Evolutionary conservation across 352 stramenopile species (phyloP).

Genomic region (Pythium guiyangense): DNA sequence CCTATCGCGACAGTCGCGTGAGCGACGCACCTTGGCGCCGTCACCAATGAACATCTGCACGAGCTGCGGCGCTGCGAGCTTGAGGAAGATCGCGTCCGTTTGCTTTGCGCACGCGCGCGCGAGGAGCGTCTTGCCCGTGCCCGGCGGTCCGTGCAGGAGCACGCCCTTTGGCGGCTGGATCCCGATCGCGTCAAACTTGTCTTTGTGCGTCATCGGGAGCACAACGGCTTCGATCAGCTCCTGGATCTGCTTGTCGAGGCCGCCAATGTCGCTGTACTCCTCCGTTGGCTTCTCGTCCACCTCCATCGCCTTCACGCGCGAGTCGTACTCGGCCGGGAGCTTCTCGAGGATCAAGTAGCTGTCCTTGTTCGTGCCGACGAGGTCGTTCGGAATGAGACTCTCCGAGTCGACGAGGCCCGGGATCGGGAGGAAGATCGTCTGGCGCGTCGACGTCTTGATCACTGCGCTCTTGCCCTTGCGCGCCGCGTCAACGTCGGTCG

Average conservation of each 20-base stretch:
- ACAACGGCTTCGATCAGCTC: constrained; percentile 98
- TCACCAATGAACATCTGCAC: constrained; percentile 99
- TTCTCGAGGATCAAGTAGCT: constrained; percentile 99
- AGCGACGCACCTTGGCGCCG: constrained; percentile 87
- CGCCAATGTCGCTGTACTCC: constrained; percentile 95
- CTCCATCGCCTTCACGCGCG: constrained; percentile 97
- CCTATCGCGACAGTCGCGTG: no score
- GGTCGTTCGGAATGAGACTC: constrained; percentile 94
- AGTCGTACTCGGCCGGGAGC: constrained; percentile 98
- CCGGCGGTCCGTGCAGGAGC: constrained; percentile 95
- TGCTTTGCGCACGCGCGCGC: constrained; percentile 98
- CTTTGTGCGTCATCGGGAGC: constrained; percentile 97
- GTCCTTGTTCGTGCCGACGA: constrained; percentile 99
- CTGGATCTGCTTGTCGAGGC: constrained; percentile 98
- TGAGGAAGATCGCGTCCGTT: constrained; percentile 98
- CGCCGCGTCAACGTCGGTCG: constrained; percentile 90
- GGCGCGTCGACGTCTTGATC: constrained; percentile 97
- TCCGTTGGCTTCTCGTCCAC: constrained; percentile 93
- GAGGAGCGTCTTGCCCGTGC: constrained; percentile 98
- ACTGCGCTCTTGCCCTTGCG: constrained; percentile 93
- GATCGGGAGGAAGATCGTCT: constrained; percentile 98
- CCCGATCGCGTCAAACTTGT: constrained; percentile 97
- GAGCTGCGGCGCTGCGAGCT: constrained; percentile 96
- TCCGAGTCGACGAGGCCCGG: constrained; percentile 95
- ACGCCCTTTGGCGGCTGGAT: constrained; percentile 97